Evolutionary conservation across 257 asterid species (phyloP).

Genomic region (Asclepias syriaca): DNA sequence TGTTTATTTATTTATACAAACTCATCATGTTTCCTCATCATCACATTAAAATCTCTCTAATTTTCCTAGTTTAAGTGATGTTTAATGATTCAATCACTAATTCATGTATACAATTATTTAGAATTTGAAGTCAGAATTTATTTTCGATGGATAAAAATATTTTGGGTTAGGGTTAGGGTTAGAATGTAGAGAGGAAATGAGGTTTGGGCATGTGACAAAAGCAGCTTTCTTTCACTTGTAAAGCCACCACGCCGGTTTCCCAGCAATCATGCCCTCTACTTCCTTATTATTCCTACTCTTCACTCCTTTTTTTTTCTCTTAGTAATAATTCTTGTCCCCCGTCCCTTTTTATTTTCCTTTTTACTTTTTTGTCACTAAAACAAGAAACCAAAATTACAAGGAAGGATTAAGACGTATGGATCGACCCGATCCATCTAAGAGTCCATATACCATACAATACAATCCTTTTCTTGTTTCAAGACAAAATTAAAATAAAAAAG

Average conservation of each 20-base stretch:
- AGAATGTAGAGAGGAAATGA: not conserved
- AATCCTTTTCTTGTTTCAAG: not conserved
- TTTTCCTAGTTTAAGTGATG: not conserved
- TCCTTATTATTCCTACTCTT: conserved; percentile 41
- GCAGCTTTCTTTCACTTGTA: conserved; percentile 29
- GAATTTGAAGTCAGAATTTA: no score
- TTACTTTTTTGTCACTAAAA: conserved; percentile 1
- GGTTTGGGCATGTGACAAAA: conserved; percentile 44
- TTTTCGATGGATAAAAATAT: no score
- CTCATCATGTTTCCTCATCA: conserved; percentile 23
- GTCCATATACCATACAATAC: no score
- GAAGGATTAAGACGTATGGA: not conserved
- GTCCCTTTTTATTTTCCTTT: not conserved
- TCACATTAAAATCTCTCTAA: conserved; percentile 22
- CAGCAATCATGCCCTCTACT: conserved; percentile 73
- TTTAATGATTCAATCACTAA: no score
- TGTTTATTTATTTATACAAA: not conserved
- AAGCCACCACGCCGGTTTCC: conserved; percentile 72
- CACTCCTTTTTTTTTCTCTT: conserved; percentile 11
- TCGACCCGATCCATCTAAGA: no score
- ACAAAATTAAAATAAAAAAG: not conserved
- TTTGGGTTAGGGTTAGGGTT: no score
- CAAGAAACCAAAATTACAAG: conserved; percentile 7
- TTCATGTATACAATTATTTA: no score
- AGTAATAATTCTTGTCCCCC: not conserved